Base-by-base conservation (phyloP, 73 alveolate genomes). In the Paramecium primaurelia region DNA sequence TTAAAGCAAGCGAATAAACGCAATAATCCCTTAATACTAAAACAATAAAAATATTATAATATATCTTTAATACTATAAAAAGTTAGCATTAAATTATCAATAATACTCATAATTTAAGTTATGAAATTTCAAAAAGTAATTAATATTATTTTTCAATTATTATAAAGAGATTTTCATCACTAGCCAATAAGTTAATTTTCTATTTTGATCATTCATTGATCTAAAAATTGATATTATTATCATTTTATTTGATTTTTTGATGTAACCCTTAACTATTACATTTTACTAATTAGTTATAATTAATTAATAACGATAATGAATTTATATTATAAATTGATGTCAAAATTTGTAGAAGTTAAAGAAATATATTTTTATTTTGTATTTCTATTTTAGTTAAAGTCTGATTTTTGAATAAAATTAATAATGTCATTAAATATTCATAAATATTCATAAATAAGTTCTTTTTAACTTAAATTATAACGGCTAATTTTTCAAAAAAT, bases 1-100 rank as follows among this genome's bases (percentile, higher is more conserved):
- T 64, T 64, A 64, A 64, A 64, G 84, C 51, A 64, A 28, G 51
- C 84, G 51, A 64, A 64, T 64, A 64, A 64, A 64, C 84, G 84
- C 84, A 64, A 64, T 54, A 54, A 18, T 54, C 69, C 8, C 32
- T 54, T 8, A 18, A 54, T 54, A 54, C 69, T 54, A 18, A 18
- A 18, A 18, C 69, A 54, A 54, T 54, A 54, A 18, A n/a, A 54
- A 18, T 5, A 54, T n/a, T 18, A 54, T 54, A 54, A 54, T 54
- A 54, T 18, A 54, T 54, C 69, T 54, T 54, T 54, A 54, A 54
- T 54, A 54, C 69, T 54, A 54, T 18, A 54, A 14, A 49, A 49
- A 40, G 49, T 10, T 4, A 40, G 49, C 60, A 49, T 49, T 12
- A 49, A 49, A 49, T 49, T 40, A 40, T 38, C n/a, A 40, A 10